phyloP scores from a whole-genome alignment of 768 basidiomycete species.

The Russula lepida region DNA sequence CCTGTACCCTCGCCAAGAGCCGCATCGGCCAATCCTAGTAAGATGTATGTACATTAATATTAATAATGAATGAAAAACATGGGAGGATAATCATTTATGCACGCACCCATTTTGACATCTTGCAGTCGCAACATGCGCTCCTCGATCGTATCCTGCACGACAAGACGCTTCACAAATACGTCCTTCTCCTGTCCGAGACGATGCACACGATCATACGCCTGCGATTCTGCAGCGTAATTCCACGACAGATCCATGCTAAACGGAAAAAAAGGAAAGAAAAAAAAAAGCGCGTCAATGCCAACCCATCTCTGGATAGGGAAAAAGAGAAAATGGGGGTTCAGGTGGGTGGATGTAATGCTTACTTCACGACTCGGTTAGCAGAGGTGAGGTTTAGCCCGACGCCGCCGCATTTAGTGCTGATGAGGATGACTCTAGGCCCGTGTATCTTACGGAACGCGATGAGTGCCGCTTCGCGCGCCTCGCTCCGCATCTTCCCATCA shows the following conservation, averaged over 20 bases:
- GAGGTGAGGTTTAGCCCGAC: constrained; percentile 58
- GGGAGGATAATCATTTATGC: background rate
- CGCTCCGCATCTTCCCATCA: constrained; percentile 60
- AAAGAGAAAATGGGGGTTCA: background rate
- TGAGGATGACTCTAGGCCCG: constrained; percentile 56
- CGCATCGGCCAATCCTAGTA: constrained; percentile 50
- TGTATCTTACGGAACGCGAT: constrained; percentile 45
- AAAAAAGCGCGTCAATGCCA: background rate
- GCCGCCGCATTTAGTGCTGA: constrained; percentile 62
- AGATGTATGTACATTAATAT: background rate
- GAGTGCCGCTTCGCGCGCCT: constrained; percentile 42
- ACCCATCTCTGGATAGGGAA: background rate
- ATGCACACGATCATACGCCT: constrained; percentile 55
- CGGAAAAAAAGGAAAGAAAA: background rate
- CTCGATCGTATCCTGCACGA: constrained; percentile 64
- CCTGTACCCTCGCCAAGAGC: constrained; percentile 63
- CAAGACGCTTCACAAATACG: constrained; percentile 58
- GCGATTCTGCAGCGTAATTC: constrained; percentile 66
- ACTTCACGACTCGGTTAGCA: constrained; percentile 68
- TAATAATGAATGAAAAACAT: background rate
- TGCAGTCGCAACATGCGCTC: constrained; percentile 69
- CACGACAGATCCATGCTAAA: constrained; percentile 62
- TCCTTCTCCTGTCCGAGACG: constrained; percentile 63
- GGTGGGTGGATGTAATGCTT: constrained; percentile 20
- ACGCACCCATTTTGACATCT: constrained; percentile 51